Conservation (phyloP, 2,329 filamentous ascomycete genomes). For the Talaromyces sp. region DNA sequence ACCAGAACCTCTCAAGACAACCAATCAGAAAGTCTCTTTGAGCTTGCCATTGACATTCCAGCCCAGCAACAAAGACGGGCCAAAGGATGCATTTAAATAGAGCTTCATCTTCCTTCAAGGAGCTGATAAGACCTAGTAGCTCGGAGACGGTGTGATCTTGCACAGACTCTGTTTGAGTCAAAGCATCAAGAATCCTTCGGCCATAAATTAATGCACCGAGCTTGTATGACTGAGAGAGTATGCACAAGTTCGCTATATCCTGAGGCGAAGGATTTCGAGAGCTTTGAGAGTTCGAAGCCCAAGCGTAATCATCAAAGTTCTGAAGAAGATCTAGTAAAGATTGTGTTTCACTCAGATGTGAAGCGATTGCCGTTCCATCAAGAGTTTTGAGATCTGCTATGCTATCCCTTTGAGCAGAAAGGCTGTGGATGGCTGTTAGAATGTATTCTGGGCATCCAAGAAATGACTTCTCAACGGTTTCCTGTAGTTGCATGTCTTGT, state of each 20-base stretch:
- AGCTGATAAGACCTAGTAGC: slow-evolving; percentile 27
- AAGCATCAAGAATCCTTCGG: slow-evolving; percentile 32
- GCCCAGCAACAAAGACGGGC: slow-evolving; percentile 38
- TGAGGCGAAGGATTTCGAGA: slow-evolving; percentile 13
- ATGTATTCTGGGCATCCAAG: slow-evolving; percentile 41
- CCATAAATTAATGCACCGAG: slow-evolving; percentile 36
- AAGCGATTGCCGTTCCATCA: slow-evolving; percentile 1
- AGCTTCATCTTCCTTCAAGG: slow-evolving; percentile 24
- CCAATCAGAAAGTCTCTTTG: slow-evolving; percentile 28
- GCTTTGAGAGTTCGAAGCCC: slow-evolving; percentile 26
- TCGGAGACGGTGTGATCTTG: slow-evolving; percentile 27
- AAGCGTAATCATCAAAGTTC: slow-evolving; percentile 30
- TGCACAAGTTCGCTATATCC: slow-evolving; percentile 26
- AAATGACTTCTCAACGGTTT: slow-evolving; percentile 37
- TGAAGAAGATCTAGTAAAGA: slow-evolving; percentile 23
- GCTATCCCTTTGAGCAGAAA: slow-evolving; percentile 31
- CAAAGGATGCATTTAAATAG: slow-evolving; percentile 40
- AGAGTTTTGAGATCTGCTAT: slow-evolving; percentile 13
- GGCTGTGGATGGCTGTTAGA: slow-evolving; percentile 30
- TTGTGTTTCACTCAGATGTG: slow-evolving; percentile 14
- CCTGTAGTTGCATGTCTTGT: slow-evolving; percentile 19
- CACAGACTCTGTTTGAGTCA: slow-evolving; percentile 13
- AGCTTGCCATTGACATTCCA: slow-evolving; percentile 29
- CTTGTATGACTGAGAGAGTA: slow-evolving; percentile 33
- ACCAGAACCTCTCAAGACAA: slow-evolving; percentile 34